phyloP scores from a whole-genome alignment of 306 rosid species.

The Pueraria montana region DNA sequence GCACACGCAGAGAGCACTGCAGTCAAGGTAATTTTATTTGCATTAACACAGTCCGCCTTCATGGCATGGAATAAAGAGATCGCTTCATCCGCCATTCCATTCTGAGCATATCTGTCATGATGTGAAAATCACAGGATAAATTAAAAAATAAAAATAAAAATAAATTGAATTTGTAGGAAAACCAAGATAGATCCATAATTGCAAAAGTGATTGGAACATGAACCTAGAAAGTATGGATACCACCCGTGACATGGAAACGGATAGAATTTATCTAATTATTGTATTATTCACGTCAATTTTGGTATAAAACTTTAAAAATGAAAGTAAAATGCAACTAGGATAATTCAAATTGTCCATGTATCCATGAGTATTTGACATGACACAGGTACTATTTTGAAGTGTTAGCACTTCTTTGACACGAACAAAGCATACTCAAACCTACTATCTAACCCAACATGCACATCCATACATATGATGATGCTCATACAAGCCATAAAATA shows the following conservation, averaged over 20 bases:
- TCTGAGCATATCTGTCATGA: slow-evolving; percentile 87
- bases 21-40: slow-evolving; percentile 79
- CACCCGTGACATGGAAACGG: not conserved
- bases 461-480: not conserved
- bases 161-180: not conserved
- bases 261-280: not conserved
- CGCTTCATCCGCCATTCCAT: slow-evolving; percentile 90
- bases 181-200: not conserved
- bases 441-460: not conserved
- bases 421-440: not conserved
- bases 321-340: not conserved
- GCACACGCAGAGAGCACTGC: slow-evolving; percentile 86
- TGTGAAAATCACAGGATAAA: slow-evolving; percentile 23
- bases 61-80: slow-evolving; percentile 70
- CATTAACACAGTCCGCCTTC: slow-evolving; percentile 63
- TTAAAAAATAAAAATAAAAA: not conserved
- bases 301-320: not conserved
- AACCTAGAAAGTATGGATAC: not conserved
- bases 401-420: not conserved
- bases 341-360: not conserved
- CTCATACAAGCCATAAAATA: not conserved
- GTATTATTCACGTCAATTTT: not conserved
- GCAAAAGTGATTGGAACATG: not conserved
- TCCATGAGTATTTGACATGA: not conserved
- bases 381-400: not conserved